A percentile compares a stretch with the other conserved stretches of the same genome.
Evolutionary conservation across 202 grass and related monocot species (phyloP).

Genomic region (Carex arenaria): DNA sequence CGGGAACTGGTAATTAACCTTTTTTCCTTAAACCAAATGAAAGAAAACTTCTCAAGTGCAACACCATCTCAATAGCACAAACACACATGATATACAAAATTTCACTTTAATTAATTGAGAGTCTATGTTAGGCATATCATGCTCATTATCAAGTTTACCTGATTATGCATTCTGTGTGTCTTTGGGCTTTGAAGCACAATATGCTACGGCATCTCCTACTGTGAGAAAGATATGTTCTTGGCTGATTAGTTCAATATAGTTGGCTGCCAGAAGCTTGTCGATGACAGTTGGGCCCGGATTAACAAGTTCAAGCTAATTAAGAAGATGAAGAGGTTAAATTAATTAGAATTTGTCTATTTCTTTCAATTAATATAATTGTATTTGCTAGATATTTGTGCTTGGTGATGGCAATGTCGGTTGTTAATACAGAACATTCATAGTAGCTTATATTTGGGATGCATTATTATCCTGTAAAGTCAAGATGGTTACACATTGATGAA

Average conservation of each 20-base stretch:
- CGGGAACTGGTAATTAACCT: neutral
- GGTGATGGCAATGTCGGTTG: neutral
- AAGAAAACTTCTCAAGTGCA: neutral
- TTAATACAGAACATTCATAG: neutral
- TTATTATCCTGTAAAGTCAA: neutral
- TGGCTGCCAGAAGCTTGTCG: constrained; percentile 46
- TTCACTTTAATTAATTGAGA: neutral
- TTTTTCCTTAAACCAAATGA: neutral
- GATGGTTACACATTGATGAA: neutral
- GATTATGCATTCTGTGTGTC: neutral
- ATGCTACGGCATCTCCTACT: constrained; percentile 47
- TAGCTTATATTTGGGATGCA: neutral
- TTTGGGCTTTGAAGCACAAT: constrained; percentile 32
- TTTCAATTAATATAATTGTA: neutral
- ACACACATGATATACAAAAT: neutral
- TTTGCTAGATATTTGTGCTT: neutral
- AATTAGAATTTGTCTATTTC: neutral
- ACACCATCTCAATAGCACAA: neutral
- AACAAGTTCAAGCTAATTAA: constrained; percentile 45
- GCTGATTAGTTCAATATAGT: constrained; percentile 51
- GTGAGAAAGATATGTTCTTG: constrained; percentile 60
- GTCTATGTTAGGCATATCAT: neutral
- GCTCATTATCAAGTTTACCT: neutral
- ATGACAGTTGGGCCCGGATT: constrained; percentile 56
- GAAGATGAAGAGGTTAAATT: neutral